Conservation (phyloP, 257 asterid genomes). For the Solanum paucissectum region DNA sequence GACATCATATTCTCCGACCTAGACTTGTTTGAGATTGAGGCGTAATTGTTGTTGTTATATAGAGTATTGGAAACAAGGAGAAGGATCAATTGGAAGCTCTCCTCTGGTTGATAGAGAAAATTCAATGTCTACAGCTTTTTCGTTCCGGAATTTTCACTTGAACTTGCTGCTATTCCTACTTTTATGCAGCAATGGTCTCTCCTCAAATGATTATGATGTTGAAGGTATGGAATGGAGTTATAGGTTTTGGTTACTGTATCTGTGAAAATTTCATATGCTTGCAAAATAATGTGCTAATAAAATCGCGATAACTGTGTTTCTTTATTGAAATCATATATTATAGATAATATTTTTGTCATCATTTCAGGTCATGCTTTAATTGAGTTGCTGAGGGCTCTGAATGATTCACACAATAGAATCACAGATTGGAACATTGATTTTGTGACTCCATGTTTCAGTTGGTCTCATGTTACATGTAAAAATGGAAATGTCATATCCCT, state of each 20-base stretch:
- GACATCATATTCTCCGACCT: not conserved
- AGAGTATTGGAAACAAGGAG: conserved; percentile 2
- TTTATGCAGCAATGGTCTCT: conserved; percentile 23
- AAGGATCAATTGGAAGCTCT: not conserved
- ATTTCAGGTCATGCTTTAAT: conserved; percentile 63
- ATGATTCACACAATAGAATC: conserved; percentile 47
- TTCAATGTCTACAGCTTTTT: conserved; percentile 9
- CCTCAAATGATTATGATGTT: conserved; percentile 39
- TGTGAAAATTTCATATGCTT: not conserved
- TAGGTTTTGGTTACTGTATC: not conserved
- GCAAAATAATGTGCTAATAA: not conserved
- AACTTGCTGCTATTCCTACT: conserved; percentile 27
- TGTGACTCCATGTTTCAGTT: conserved; percentile 86
- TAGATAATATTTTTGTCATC: not conserved
- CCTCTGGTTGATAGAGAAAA: conserved; percentile 5
- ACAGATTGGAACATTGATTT: conserved; percentile 49
- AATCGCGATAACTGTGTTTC: not conserved
- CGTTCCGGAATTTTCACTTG: conserved; percentile 5
- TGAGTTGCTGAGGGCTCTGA: conserved; percentile 40
- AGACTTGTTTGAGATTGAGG: not conserved
- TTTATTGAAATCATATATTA: not conserved
- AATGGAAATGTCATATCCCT: conserved; percentile 59
- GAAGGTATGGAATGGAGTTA: conserved; percentile 41
- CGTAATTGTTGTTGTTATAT: not conserved
- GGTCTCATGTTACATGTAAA: conserved; percentile 73